These are phyloP conservation scores for Lentinula detonsa DNA, from an alignment of 768 basidiomycete genomes.

Conservation along the genomic window DNA sequence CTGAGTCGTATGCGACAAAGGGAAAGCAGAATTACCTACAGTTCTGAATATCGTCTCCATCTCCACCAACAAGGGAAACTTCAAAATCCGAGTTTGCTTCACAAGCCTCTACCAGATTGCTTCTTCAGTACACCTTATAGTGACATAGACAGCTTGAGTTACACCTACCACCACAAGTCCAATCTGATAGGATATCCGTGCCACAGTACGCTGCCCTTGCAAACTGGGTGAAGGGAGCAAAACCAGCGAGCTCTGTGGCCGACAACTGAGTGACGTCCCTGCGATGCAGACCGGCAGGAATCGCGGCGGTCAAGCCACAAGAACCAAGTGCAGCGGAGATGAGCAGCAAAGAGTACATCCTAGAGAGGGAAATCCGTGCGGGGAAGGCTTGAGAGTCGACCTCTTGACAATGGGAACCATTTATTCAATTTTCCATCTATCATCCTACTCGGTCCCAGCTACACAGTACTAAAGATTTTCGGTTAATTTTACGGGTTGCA, in stretches of 20 bases:
- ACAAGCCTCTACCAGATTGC: neutral
- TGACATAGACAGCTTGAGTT: neutral
- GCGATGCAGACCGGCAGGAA: neutral
- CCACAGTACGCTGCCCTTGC: constrained; percentile 43
- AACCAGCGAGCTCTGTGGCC: constrained; percentile 17
- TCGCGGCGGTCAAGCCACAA: neutral
- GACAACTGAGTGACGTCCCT: constrained; percentile 12
- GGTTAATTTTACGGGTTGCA: neutral
- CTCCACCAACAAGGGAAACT: constrained; percentile 24
- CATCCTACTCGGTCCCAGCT: neutral
- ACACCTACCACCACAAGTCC: constrained; percentile 30
- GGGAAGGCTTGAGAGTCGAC: neutral
- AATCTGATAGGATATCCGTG: constrained; percentile 22
- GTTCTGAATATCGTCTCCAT: constrained; percentile 30
- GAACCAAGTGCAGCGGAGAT: neutral
- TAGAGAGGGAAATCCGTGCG: neutral
- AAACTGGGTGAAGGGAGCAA: constrained; percentile 32
- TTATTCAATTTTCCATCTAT: neutral
- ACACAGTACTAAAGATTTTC: no score
- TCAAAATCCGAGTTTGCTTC: constrained; percentile 1
- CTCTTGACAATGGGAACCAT: neutral
- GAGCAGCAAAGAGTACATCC: constrained; percentile 1
- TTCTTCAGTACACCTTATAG: neutral
- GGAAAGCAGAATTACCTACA: constrained; percentile 21
- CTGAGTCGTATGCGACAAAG: neutral